A percentile compares a stretch with the other conserved stretches of the same genome.
Evolutionary conservation across 1,284 basidiomycete genomes (phyloP).

Genomic region (Sporisorium sorghi): DNA sequence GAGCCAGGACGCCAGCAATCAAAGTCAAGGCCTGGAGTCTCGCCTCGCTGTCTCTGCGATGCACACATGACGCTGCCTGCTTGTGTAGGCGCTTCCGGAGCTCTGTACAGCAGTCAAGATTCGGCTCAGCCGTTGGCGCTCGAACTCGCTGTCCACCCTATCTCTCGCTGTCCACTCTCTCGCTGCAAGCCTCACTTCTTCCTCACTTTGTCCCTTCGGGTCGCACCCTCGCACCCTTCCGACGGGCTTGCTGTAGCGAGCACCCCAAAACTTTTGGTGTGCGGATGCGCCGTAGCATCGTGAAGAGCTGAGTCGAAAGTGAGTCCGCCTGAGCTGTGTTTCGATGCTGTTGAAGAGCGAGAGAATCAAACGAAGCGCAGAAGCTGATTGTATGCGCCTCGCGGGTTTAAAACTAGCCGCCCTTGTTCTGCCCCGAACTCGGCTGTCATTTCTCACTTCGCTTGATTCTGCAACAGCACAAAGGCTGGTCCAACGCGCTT

Average conservation of each 20-base stretch:
- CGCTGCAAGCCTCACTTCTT: neutral
- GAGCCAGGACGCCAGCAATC: conserved; percentile 4
- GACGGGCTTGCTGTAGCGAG: neutral
- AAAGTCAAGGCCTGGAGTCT: neutral
- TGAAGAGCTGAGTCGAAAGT: neutral
- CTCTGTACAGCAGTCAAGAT: neutral
- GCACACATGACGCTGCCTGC: neutral
- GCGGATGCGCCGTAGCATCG: neutral
- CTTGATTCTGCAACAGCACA: conserved; percentile 1
- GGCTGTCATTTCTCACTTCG: conserved; percentile 19
- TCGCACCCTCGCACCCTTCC: neutral
- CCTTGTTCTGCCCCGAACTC: neutral
- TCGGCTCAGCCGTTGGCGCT: conserved; percentile 4
- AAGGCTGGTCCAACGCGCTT: conserved; percentile 4
- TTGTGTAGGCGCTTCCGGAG: conserved; percentile 1
- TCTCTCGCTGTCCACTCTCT: conserved; percentile 1
- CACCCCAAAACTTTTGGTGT: conserved; percentile 1
- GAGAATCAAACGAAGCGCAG: neutral
- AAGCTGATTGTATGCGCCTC: conserved; percentile 24
- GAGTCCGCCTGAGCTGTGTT: neutral
- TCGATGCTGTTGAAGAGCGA: neutral
- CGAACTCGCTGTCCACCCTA: neutral
- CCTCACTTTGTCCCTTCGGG: neutral
- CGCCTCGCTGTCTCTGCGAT: neutral
- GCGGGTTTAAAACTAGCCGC: conserved; percentile 12